Evolutionary conservation across 768 basidiomycete species (phyloP).

Genomic region (Pleurotus eryngii): DNA sequence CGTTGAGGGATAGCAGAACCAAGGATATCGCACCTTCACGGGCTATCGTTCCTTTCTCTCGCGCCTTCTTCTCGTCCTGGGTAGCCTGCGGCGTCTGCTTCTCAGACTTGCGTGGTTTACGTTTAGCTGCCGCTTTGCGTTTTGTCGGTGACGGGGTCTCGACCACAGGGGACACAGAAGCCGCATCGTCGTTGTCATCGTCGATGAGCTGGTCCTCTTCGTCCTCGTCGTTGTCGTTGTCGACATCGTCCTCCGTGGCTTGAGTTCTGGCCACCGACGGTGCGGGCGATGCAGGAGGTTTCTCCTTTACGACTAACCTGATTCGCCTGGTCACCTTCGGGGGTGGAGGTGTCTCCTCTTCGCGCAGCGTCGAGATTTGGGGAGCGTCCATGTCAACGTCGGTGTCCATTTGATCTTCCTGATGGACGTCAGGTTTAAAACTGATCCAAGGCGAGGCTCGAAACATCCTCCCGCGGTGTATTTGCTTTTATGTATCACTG

Average conservation of each 20-base stretch:
- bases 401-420: conserved; percentile 33
- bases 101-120: conserved; percentile 7
- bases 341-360: conserved; percentile 72
- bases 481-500: background rate
- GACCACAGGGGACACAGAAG: conserved; percentile 26
- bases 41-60: conserved; percentile 35
- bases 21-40: conserved; percentile 31
- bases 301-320: conserved; percentile 40
- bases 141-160: conserved; percentile 24
- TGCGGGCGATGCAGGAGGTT: conserved; percentile 12
- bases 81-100: conserved; percentile 17
- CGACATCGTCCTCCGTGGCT: conserved; percentile 39
- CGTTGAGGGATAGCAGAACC: conserved; percentile 40
- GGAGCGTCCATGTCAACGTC: conserved; percentile 76
- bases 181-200: conserved; percentile 51
- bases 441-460: conserved; percentile 62
- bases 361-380: conserved; percentile 73
- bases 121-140: conserved; percentile 5
- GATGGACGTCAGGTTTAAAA: conserved; percentile 41
- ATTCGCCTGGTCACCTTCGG: conserved; percentile 46
- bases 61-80: conserved; percentile 41
- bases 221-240: conserved; percentile 64
- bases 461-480: conserved; percentile 34
- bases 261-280: conserved; percentile 8
- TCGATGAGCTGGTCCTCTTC: conserved; percentile 82